Percentiles rank a stretch among this genome's conserved stretches.
These are phyloP conservation scores for Trichoderma oligosporum DNA, from an alignment of 2,329 filamentous ascomycete genomes.

Conservation along the genomic window DNA sequence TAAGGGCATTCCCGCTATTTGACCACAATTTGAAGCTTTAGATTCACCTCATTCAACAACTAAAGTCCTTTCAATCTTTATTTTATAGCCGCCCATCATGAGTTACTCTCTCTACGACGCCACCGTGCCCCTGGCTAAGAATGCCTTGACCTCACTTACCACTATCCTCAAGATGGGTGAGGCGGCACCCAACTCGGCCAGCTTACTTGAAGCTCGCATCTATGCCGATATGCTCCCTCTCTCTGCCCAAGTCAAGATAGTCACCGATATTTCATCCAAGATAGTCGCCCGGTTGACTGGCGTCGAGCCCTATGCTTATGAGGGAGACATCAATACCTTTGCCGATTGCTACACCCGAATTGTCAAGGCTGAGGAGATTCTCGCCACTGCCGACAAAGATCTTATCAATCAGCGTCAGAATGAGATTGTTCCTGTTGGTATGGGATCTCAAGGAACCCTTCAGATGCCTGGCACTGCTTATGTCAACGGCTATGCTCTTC, in stretches of 20 bases:
- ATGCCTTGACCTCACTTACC: conserved; percentile 32
- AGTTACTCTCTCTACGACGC: conserved; percentile 42
- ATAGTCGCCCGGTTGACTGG: conserved; percentile 35
- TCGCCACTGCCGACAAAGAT: conserved; percentile 34
- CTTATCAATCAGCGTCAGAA: conserved; percentile 32
- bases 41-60: neutral
- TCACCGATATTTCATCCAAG: conserved; percentile 31
- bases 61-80: no score
- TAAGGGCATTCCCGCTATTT: neutral
- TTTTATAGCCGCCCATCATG: conserved; percentile 31
- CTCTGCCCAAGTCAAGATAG: conserved; percentile 38
- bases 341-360: conserved; percentile 37
- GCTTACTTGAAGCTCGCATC: conserved; percentile 34
- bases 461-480: conserved; percentile 38
- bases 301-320: conserved; percentile 26
- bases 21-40: neutral
- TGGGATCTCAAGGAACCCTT: conserved; percentile 30
- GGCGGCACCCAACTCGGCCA: conserved; percentile 30
- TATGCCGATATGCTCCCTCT: conserved; percentile 43
- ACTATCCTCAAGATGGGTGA: conserved; percentile 38
- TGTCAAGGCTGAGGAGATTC: conserved; percentile 27
- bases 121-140: conserved; percentile 32
- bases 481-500: conserved; percentile 46
- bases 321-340: conserved; percentile 33
- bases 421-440: conserved; percentile 29